Evolutionary conservation across 2,329 filamentous ascomycete species (phyloP), one percentile per base, ranked within the genome.

Genomic region (Nemania bipapillata): DNA sequence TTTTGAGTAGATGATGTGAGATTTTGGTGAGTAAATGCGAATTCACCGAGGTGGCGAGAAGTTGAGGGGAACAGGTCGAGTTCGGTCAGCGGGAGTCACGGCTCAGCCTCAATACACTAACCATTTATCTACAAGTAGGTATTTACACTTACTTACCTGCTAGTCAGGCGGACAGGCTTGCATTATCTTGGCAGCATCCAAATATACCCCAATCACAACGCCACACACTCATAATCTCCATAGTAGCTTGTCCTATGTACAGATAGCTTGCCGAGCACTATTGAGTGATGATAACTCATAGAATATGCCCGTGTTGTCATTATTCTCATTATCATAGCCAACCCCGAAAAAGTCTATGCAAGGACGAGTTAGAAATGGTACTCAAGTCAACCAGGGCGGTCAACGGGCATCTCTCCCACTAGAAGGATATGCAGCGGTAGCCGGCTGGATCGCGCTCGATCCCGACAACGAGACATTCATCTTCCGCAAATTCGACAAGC

Each of bases 401-500:
- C 50, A 32, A n/a, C 50, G 9, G 15, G 53, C n/a, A 24, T 15
- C 61, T 17, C 12, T n/a, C 20, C 30, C 54, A 12, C n/a, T 32
- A 8, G 57, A 49, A 37, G 56, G 56, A 3, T 66, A 66, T 47
- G 57, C 57, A 1, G 32, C 32, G n/a, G 60, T 60, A 17, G 59
- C 54, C n/a, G 62, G 52, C 8, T 68, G 65, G 65, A 42, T 68
- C 35, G 60, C 65, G 22, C 28, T 28, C 28, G 61, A 68, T 20
- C n/a, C 60, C 28, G 65, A 68, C 49, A 61, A 12, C 49, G 55
- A 68, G 42, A 30, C 65, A 0, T 65, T 68, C 26, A 42, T 68
- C 28, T 68, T 68, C 45, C 55, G 65, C 8, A 68, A 57, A 15
- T 68, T 68, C 28, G 65, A 65, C 42, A 28, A 20, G 28, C 61